Evolutionary conservation across 73 alveolate species (phyloP).

Genomic region (Tetrahymena thermophila): DNA sequence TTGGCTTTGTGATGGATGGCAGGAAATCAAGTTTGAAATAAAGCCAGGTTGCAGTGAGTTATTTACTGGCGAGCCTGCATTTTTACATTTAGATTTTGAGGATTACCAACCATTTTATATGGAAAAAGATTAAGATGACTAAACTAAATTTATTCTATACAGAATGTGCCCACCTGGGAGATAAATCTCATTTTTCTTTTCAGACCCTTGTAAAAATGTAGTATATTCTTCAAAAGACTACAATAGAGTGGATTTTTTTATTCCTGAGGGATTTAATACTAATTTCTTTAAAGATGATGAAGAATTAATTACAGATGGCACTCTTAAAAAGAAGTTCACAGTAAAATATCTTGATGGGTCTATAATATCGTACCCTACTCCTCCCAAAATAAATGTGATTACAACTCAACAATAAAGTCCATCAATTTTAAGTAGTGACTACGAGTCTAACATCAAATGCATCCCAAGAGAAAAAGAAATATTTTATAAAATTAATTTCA

Average conservation of each 20-base stretch:
- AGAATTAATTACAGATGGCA: slow-evolving; percentile 14
- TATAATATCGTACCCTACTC: not conserved
- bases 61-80: slow-evolving; percentile 27
- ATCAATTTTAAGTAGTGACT: slow-evolving; percentile 4
- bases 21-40: slow-evolving; percentile 29
- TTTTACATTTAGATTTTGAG: slow-evolving; percentile 29
- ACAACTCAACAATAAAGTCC: not conserved
- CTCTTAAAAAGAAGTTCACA: slow-evolving; percentile 13
- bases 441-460: slow-evolving; percentile 4
- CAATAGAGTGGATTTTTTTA: slow-evolving; percentile 8
- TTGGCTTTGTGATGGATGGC: slow-evolving; percentile 49
- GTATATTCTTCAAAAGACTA: slow-evolving; percentile 11
- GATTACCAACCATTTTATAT: slow-evolving; percentile 24
- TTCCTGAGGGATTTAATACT: not conserved
- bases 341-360: slow-evolving; percentile 17
- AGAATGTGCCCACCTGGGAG: slow-evolving; percentile 45
- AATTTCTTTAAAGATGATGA: not conserved
- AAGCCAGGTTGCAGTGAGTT: slow-evolving; percentile 21
- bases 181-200: slow-evolving; percentile 7
- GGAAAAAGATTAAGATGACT: slow-evolving; percentile 17
- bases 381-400: not conserved
- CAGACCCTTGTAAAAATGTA: slow-evolving; percentile 14
- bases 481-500: not conserved
- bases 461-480: slow-evolving; percentile 42
- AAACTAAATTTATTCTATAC: not conserved